Evolutionary conservation across 768 basidiomycete genomes (phyloP), one percentile per base, ranked within the genome.

Genomic region (Galerina marginata): DNA sequence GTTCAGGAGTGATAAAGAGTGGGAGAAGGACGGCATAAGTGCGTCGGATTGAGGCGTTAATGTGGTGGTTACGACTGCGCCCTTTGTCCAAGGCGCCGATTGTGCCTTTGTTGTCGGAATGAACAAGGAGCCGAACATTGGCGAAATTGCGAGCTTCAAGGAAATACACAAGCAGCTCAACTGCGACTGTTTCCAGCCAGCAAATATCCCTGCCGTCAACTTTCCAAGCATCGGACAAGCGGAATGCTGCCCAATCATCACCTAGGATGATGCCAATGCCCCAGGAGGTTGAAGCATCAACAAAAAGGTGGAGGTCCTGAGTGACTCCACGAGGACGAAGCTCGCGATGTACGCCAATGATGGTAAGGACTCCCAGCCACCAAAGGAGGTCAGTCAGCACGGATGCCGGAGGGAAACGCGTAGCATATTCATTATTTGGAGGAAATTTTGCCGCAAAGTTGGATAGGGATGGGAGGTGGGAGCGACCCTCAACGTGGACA

Each of bases 41-140:
- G 7, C 49, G 70, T 5, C 70, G 54, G 11, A 76, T 64, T 11
- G 72, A 68, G 0, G 70, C 38, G 46, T 79, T 77, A 26, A 74
- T 68, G 29, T 72, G 65, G 11, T 51, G 54, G 54, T 78, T 78
- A 0, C 64, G 56, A 43, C 74, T 68, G 10, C 69, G 5, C 72
- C 71, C 16, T 79, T 77, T 1, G 71, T 69, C 10, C 76, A 76
- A 50, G 72, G 53, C 58, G n/a, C n/a, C n/a, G n/a, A n/a, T n/a
- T n/a, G n/a, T n/a, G n/a, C n/a, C n/a, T n/a, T n/a, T n/a, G n/a
- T 77, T 79, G 58, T 79, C 75, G 0, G 72, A 73, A 33, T 69
- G 69, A 29, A 76, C 61, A 9, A 69, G 58, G 1, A 78, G 15
- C 11, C 64, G 55, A 1, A 29, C 10, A 40, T 77, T 37, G 0